A percentile compares a stretch with the other conserved stretches of the same genome.
Conservation (phyloP, 106 monocot genomes). For the Amphibolis antarctica region DNA sequence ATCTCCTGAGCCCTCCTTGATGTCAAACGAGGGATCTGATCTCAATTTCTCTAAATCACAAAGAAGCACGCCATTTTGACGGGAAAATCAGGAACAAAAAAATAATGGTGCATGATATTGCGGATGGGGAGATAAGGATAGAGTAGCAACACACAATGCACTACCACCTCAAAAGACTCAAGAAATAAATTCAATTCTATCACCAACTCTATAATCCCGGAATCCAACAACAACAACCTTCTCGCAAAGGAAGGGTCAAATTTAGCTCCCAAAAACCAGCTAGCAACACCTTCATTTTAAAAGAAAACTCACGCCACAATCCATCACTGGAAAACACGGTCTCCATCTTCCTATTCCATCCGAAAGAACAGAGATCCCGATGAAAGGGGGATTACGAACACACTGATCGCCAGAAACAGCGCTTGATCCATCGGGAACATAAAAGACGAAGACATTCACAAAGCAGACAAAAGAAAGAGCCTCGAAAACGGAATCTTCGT, state of each 20-base stretch:
- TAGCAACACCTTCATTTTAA: too few relatives aligned
- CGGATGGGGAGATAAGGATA: too few relatives aligned
- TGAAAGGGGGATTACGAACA: too few relatives aligned
- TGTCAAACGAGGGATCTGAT: constrained; percentile 1
- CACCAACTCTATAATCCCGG: too few relatives aligned
- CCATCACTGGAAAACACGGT: too few relatives aligned
- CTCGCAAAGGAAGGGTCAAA: background rate
- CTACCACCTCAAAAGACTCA: too few relatives aligned
- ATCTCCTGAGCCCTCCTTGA: constrained; percentile 3
- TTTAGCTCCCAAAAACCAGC: background rate
- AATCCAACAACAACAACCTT: too few relatives aligned
- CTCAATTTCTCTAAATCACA: background rate
- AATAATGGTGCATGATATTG: too few relatives aligned
- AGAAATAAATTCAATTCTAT: too few relatives aligned
- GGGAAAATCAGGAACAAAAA: background rate
- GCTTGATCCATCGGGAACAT: background rate
- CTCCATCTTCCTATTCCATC: too few relatives aligned
- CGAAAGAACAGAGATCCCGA: too few relatives aligned
- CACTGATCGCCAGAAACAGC: background rate
- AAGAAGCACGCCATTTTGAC: background rate
- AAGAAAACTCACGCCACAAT: background rate
- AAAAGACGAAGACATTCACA: background rate
- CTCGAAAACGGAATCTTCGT: background rate
- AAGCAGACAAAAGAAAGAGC: background rate
- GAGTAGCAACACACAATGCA: too few relatives aligned